Base-by-base conservation (phyloP, 495 filamentous ascomycete genomes). In the Neurospora sp. region DNA sequence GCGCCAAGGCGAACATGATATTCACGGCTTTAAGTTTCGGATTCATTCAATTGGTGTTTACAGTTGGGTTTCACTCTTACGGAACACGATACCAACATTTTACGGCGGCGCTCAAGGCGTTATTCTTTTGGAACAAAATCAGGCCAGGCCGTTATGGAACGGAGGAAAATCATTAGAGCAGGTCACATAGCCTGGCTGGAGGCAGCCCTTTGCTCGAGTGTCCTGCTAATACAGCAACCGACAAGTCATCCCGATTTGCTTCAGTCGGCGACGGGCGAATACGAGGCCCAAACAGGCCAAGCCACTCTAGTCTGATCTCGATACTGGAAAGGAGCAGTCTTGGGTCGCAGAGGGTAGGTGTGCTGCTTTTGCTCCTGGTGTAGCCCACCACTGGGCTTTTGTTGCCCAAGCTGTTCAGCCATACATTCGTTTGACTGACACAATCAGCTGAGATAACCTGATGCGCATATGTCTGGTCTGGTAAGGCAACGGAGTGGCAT, bases 71-170 rank as follows among this genome's bases (percentile, higher is more conserved):
- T 46, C 38, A 73, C 18, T 20, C 38, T 40, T 14, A 8, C 39
- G 38, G 48, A 16, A 69, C 11, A 14, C 16, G 38, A 69, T 44
- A 72, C 35, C 23, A 27, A 35, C 37, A 37, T 35, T 70, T 39
- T 75, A 72, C 71, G 69, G 62, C 69, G 74, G 74, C 74, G 74
- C 69, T 62, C 18, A 42, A 73, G 74, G 74, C 39, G 74, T 75
- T 73, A 59, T 46, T 5, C 14, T 37, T 54, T 72, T 62, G 0
- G 27, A 62, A 35, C 12, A 35, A 62, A 35, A 35, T 27, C 54
- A 16, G 23, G 23, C 8, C 12, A 62, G 54, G 54, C 12, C 54
- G 5, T 31, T 62, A 27, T 7, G 12, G 3, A 62, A 31, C 27
- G 23, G 54, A 62, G 23, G 27, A 16, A 35, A 35, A 23, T 6